Evolutionary conservation across 2,329 filamentous ascomycete species (phyloP).

Genomic region (Fusarium irregulare): DNA sequence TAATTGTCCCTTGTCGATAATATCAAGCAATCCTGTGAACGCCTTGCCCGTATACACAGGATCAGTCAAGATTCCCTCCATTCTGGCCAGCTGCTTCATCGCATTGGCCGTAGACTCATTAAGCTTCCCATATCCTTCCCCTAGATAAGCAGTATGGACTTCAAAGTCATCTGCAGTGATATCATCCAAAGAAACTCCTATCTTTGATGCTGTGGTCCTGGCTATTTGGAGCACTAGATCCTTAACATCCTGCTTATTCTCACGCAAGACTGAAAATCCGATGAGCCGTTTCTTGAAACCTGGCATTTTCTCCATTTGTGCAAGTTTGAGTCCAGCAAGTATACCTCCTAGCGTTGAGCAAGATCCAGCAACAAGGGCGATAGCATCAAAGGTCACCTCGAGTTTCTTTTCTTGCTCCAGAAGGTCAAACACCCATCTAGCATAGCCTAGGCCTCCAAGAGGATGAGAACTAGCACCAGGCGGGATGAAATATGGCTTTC

Average conservation of each 20-base stretch:
- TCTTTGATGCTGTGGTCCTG: conserved; percentile 19
- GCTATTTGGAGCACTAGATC: conserved; percentile 22
- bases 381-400: conserved; percentile 12
- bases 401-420: conserved; percentile 22
- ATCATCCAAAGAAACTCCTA: conserved; percentile 7
- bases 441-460: conserved; percentile 23
- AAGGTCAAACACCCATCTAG: conserved; percentile 30
- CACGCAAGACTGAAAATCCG: conserved; percentile 16
- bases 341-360: conserved; percentile 28
- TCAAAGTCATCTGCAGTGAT: conserved; percentile 26
- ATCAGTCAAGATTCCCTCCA: conserved; percentile 30
- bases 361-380: conserved; percentile 22
- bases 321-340: conserved; percentile 25
- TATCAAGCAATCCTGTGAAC: conserved; percentile 16
- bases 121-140: conserved; percentile 21
- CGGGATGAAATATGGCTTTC: conserved; percentile 23
- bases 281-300: conserved; percentile 13
- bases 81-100: conserved; percentile 21
- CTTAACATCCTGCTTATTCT: not conserved
- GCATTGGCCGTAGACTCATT: conserved; percentile 9
- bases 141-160: conserved; percentile 14
- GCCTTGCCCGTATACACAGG: conserved; percentile 32
- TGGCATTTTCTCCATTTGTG: conserved; percentile 2
- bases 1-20: not conserved
- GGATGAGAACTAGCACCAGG: conserved; percentile 25